Conservation (phyloP, 805 yeast species). For the Tetrapisispora fleetii region DNA sequence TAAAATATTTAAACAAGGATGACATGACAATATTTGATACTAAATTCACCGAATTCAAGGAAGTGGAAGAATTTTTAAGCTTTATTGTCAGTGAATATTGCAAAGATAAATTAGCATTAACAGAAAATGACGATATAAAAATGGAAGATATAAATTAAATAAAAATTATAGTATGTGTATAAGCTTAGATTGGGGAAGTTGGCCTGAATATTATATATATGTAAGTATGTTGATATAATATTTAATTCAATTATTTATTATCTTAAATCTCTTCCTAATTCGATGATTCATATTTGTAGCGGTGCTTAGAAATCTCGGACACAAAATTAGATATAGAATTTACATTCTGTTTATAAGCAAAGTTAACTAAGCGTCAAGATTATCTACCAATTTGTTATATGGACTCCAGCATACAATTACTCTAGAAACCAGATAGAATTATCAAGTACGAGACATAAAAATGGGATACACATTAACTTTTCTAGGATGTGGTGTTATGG, state of each 20-base stretch:
- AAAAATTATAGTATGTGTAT: neutral
- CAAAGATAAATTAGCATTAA: conserved; percentile 2
- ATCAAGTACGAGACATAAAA: neutral
- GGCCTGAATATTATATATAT: too few relatives aligned
- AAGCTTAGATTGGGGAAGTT: too few relatives aligned
- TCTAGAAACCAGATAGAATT: neutral
- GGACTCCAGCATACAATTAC: too few relatives aligned
- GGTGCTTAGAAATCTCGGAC: neutral
- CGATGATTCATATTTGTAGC: too few relatives aligned
- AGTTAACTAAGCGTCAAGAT: too few relatives aligned
- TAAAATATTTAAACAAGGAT: conserved; percentile 11
- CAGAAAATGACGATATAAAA: neutral
- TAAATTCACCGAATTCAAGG: conserved; percentile 26
- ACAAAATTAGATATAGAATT: neutral
- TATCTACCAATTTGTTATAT: too few relatives aligned
- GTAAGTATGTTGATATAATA: too few relatives aligned
- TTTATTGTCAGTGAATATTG: conserved; percentile 24
- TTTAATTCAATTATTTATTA: too few relatives aligned
- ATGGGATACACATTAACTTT: conserved; percentile 55
- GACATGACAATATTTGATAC: conserved; percentile 15
- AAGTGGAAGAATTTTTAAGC: conserved; percentile 27
- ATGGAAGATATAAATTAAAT: neutral
- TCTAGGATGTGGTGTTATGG: conserved; percentile 93
- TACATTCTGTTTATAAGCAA: too few relatives aligned
- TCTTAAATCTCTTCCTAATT: too few relatives aligned